Evolutionary conservation across 2,329 filamentous ascomycete genomes (phyloP).

Genomic region (Sordariomycetes sp.): DNA sequence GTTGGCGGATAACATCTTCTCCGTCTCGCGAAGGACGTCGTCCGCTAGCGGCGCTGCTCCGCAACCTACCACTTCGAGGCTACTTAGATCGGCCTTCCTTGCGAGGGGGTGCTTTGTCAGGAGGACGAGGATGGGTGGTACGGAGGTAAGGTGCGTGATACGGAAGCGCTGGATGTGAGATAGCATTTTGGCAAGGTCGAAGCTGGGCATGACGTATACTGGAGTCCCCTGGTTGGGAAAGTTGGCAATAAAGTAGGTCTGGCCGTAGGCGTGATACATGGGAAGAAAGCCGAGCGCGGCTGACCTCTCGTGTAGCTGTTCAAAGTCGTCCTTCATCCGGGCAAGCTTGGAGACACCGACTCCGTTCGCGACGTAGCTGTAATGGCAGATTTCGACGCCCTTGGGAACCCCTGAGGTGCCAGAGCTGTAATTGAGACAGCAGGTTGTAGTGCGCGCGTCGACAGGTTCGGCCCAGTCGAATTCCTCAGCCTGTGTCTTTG

Average conservation of each 20-base stretch:
- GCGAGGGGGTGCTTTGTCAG: slow-evolving; percentile 62
- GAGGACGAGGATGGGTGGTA: slow-evolving; percentile 65
- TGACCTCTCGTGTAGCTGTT: slow-evolving; percentile 24
- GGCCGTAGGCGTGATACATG: slow-evolving; percentile 65
- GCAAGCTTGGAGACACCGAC: slow-evolving; percentile 42
- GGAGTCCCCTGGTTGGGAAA: slow-evolving; percentile 46
- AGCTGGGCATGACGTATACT: slow-evolving; percentile 69
- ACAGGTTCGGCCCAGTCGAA: slow-evolving; percentile 55
- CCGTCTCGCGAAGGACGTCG: slow-evolving; percentile 47
- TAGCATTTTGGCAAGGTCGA: slow-evolving; percentile 66
- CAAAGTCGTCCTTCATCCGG: slow-evolving; percentile 34
- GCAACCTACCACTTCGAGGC: slow-evolving; percentile 44
- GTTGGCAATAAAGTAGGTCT: slow-evolving; percentile 58
- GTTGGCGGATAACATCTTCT: slow-evolving; percentile 37
- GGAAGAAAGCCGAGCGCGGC: slow-evolving; percentile 59
- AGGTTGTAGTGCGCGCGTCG: slow-evolving; percentile 39
- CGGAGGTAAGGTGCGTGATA: slow-evolving; percentile 56
- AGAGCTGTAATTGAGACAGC: slow-evolving; percentile 69
- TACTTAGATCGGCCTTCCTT: slow-evolving; percentile 57
- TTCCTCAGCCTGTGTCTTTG: slow-evolving; percentile 34
- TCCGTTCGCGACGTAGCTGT: slow-evolving; percentile 64
- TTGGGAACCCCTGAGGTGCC: slow-evolving; percentile 77
- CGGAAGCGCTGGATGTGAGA: slow-evolving; percentile 55
- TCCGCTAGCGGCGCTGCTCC: slow-evolving; percentile 60
- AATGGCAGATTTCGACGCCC: slow-evolving; percentile 73